phyloP scores from a whole-genome alignment of 768 basidiomycete genomes.

The Panaeolus papilionaceus region DNA sequence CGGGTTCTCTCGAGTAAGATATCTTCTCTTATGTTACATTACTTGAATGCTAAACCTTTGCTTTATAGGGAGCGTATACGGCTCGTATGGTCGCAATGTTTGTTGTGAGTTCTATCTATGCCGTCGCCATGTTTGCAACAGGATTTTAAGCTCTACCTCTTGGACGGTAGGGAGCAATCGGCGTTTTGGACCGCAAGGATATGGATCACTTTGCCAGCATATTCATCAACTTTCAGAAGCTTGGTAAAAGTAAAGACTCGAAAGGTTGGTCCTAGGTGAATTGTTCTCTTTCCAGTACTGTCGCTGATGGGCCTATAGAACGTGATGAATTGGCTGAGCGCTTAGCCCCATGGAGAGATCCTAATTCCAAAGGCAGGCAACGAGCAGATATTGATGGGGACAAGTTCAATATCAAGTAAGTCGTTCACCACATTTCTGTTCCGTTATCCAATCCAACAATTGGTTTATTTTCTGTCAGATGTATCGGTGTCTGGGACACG shows the following conservation, averaged over 20 bases:
- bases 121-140: background rate
- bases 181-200: constrained; percentile 69
- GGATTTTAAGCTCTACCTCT: background rate
- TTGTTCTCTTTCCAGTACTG: no score
- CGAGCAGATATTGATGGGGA: constrained; percentile 53
- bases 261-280: constrained; percentile 40
- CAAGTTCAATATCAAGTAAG: constrained; percentile 67
- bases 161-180: constrained; percentile 63
- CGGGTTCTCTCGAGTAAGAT: constrained; percentile 72
- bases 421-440: background rate
- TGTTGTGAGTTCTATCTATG: constrained; percentile 49
- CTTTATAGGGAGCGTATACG: constrained; percentile 72
- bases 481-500: constrained; percentile 79
- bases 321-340: constrained; percentile 50
- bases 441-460: constrained; percentile 13
- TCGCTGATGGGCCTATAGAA: constrained; percentile 24
- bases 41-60: background rate
- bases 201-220: constrained; percentile 77
- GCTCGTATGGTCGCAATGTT: constrained; percentile 77
- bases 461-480: constrained; percentile 40
- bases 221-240: constrained; percentile 64
- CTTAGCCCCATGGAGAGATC: constrained; percentile 61
- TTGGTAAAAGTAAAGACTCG: constrained; percentile 58
- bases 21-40: background rate
- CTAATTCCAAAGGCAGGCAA: constrained; percentile 55